phyloP scores from a whole-genome alignment of 1,284 basidiomycete genomes.

The Rhizoctonia solani region DNA sequence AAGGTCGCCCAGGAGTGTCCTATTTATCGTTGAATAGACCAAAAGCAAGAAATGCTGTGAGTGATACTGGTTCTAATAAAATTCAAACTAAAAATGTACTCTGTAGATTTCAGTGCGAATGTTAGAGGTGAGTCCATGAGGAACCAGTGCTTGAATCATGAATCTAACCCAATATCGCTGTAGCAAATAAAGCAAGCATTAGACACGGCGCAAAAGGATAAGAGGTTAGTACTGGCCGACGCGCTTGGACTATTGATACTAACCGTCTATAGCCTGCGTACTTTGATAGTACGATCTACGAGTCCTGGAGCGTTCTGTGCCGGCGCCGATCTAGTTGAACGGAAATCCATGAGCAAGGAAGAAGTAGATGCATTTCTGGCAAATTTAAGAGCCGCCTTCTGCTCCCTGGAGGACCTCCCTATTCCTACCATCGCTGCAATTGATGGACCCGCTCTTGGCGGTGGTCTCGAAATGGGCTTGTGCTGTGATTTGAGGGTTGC shows the following conservation, averaged over 20 bases:
- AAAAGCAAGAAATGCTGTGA: conserved; percentile 88
- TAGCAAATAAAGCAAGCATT: conserved; percentile 30
- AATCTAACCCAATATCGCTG: neutral
- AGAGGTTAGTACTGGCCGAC: conserved; percentile 3
- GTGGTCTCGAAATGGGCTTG: conserved; percentile 84
- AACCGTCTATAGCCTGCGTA: conserved; percentile 59
- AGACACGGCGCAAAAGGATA: conserved; percentile 11
- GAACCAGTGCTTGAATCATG: conserved; percentile 37
- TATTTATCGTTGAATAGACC: conserved; percentile 71
- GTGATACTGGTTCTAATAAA: conserved; percentile 65
- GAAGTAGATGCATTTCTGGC: conserved; percentile 81
- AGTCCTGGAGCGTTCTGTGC: conserved; percentile 83
- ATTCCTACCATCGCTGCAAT: conserved; percentile 92
- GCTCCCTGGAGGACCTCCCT: conserved; percentile 75
- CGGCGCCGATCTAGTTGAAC: conserved; percentile 88
- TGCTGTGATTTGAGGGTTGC: conserved; percentile 89
- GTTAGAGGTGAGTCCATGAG: conserved; percentile 64
- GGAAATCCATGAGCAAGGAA: conserved; percentile 73
- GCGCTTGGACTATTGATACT: neutral
- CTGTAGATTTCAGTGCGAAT: conserved; percentile 16
- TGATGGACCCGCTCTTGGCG: conserved; percentile 90
- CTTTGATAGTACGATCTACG: conserved; percentile 78
- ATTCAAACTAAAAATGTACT: conserved; percentile 18
- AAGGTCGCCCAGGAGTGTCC: conserved; percentile 45
- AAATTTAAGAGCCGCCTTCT: conserved; percentile 73